Base-by-base conservation (phyloP, 2,329 filamentous ascomycete species). In the Cladosporium sp. region DNA sequence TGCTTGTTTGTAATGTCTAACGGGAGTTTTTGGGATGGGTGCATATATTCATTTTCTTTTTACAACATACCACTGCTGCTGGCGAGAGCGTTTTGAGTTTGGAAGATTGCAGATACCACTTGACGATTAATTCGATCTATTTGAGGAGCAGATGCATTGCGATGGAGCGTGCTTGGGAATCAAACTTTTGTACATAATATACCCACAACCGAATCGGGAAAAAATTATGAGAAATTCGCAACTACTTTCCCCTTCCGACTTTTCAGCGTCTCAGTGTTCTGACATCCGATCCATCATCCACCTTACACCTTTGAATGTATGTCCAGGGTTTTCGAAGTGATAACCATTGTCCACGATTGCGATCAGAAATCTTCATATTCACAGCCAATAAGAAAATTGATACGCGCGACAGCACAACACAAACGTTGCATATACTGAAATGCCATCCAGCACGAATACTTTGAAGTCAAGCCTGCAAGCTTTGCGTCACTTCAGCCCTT, bases 51-150 rank as follows among this genome's bases (percentile, higher is more conserved):
- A 44, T 40, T 40, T 46, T 40, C 7, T 23, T 26, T 57, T 31
- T 56, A 21, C 29, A 21, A 57, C 56, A 44, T 59, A 46, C 33
- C 56, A 59, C 23, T 29, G n/a, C 28, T 55, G 21, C 21, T 23
- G 29, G 55, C 55, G 56, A 46, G 35, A 59, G 56, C 56, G 37
- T 46, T 56, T 56, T 40, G 52, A 55, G 23, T 10, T 28, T 40
- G 35, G 37, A 46, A 59, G 16, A 29, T 59, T 46, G 56, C 56
- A 59, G 31, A 59, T 59, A 59, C 56, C 56, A 59, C 29, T 46
- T 59, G 56, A 37, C 18, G 31, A 40, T 40, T 59, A 29, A 44
- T 59, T 33, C 29, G 26, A 23, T 44, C 6, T n/a, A 18, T 44
- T 44, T 21, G 21, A 3, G 21, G 7, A 28, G 33, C 23, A 35